Evolutionary conservation across 805 yeast genomes (phyloP).

Genomic region (Soucietia sequanensis): DNA sequence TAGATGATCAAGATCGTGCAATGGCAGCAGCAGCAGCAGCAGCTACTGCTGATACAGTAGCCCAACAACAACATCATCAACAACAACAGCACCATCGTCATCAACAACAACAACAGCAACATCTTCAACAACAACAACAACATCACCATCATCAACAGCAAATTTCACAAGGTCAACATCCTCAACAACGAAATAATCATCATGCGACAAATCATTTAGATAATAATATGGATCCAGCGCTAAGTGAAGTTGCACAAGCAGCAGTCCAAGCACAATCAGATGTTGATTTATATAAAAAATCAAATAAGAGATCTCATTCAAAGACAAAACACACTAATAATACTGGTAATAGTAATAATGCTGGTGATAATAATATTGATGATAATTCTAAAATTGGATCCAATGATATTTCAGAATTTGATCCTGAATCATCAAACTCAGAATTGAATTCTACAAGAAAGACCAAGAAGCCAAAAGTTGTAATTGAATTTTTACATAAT

Average conservation of each 20-base stretch:
- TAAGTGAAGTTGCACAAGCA: constrained; percentile 40
- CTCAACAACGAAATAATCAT: too few species aligned
- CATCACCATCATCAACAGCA: background rate
- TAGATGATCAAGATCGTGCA: constrained; percentile 19
- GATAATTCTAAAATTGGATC: constrained; percentile 1
- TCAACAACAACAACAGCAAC: too few species aligned
- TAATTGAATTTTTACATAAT: constrained; percentile 40
- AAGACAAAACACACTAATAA: background rate
- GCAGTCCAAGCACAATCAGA: constrained; percentile 30
- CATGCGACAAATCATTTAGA: constrained; percentile 16
- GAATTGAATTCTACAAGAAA: constrained; percentile 1
- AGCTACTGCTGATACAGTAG: too few species aligned
- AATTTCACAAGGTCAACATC: background rate
- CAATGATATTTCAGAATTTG: background rate
- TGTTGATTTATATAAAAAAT: constrained; percentile 1
- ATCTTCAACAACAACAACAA: background rate
- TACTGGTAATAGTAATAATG: background rate
- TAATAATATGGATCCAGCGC: constrained; percentile 41
- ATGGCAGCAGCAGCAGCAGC: too few species aligned
- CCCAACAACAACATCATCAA: background rate
- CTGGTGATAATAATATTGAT: background rate
- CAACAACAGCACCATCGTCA: too few species aligned
- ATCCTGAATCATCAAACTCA: background rate
- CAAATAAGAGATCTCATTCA: constrained; percentile 2
- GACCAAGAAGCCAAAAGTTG: constrained; percentile 27